A percentile compares a stretch with the other conserved stretches of the same genome.
phyloP scores from a whole-genome alignment of 2,329 filamentous ascomycete genomes.

The Dryadomyces quercus-mongolicae region DNA sequence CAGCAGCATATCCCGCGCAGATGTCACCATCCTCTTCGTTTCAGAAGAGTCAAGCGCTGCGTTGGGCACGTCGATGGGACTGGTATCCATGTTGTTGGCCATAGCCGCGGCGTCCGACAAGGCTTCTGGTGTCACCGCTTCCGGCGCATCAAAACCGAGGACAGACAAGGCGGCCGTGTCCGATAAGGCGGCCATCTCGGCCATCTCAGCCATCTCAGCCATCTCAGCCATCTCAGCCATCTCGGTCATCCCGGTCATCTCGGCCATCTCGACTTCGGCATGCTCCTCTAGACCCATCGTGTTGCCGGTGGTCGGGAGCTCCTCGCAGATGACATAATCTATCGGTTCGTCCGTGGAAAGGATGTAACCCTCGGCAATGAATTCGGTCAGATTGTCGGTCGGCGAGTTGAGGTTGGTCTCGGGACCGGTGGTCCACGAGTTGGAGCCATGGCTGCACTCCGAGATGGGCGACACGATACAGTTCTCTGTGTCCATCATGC shows the following conservation, averaged over 20 bases:
- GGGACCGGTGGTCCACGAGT: constrained; percentile 26
- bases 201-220: too few species aligned
- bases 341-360: constrained; percentile 3
- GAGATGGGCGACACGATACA: constrained; percentile 34
- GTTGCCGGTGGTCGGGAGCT: not conserved
- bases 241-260: too few species aligned
- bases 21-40: constrained; percentile 24
- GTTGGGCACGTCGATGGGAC: not conserved
- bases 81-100: too few species aligned
- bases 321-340: not conserved
- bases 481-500: constrained; percentile 14
- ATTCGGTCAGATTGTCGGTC: constrained; percentile 24
- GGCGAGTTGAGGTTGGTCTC: constrained; percentile 35
- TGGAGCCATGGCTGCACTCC: constrained; percentile 25
- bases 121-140: too few species aligned
- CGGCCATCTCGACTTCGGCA: too few species aligned
- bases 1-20: constrained; percentile 32
- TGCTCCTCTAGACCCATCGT: too few species aligned
- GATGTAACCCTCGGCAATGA: constrained; percentile 17
- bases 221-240: too few species aligned
- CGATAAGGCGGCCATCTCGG: too few species aligned
- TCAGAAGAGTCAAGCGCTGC: not conserved
- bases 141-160: not conserved
- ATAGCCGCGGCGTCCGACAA: too few species aligned
- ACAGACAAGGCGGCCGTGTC: too few species aligned